phyloP scores from a whole-genome alignment of 129 eudicot genomes.

The Pulicaria dysenterica region DNA sequence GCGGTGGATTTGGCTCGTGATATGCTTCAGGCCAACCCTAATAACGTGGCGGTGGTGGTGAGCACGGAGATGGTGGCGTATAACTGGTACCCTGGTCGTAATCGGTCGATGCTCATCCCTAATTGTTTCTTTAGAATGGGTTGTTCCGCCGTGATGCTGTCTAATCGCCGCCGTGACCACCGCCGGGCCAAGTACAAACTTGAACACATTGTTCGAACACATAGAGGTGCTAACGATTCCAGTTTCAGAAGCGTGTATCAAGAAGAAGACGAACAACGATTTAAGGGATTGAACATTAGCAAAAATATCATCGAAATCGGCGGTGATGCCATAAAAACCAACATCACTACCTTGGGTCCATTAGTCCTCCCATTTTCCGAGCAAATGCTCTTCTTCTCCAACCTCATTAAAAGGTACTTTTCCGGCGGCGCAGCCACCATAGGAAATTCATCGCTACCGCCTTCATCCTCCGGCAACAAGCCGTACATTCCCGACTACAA shows the following conservation, averaged over 20 bases:
- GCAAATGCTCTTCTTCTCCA: constrained; percentile 66
- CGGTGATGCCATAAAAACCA: constrained; percentile 81
- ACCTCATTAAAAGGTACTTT: constrained; percentile 46
- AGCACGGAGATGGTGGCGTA: constrained; percentile 90
- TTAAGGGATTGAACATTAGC: constrained; percentile 65
- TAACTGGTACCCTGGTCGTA: constrained; percentile 84
- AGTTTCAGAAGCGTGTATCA: constrained; percentile 75
- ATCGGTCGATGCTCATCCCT: constrained; percentile 82
- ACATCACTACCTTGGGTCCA: constrained; percentile 85
- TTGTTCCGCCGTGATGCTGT: constrained; percentile 77
- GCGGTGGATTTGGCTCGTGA: constrained; percentile 86
- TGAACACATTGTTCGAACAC: constrained; percentile 86
- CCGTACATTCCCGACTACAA: constrained; percentile 93
- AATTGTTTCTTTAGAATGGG: constrained; percentile 95
- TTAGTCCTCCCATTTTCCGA: constrained; percentile 86
- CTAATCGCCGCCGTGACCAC: constrained; percentile 72
- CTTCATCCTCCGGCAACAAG: constrained; percentile 37
- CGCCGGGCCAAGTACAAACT: constrained; percentile 74
- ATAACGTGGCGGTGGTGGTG: constrained; percentile 77
- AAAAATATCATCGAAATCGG: constrained; percentile 68
- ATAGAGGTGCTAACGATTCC: constrained; percentile 70
- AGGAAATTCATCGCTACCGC: background rate
- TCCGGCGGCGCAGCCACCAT: constrained; percentile 17
- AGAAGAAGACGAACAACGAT: constrained; percentile 64
- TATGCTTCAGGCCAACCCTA: constrained; percentile 81